Base-by-base conservation (phyloP, 164 flowering plant species). In the Sedum album region DNA sequence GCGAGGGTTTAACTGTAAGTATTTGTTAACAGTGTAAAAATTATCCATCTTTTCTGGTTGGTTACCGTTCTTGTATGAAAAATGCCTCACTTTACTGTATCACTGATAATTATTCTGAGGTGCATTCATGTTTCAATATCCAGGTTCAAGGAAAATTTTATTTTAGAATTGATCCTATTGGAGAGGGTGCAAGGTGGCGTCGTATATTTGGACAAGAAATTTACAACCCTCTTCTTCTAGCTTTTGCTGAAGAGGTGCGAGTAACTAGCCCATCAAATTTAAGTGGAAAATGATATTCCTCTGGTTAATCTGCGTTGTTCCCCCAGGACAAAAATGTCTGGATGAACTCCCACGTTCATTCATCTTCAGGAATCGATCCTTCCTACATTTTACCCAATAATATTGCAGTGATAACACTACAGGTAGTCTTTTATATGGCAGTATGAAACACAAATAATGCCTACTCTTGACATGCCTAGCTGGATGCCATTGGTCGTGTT, bases 101-200 rank as follows among this genome's bases (percentile, higher is more conserved):
- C 10, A 57, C 5, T 26, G 33, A 2, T 30, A 25, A 6, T 15
- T 57, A 26, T 57, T 28, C 61, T 25, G 61, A 25, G 17, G 6
- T 25, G 31, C 31, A 14, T 17, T 7, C 21, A 70, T 8, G 11
- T 55, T 61, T 9, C 31, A 25, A 35, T 71, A 71, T 74, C 60
- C 87, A 94, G 97, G 73, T 94, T 65, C 88, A 81, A 78, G 98
- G 98, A 65, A 94, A 83, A 73, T 81, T 77, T 70, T 91, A 87
- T 72, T 23, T 89, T 23, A 79, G 86, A 79, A 86, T 94, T 71
- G 93, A 89, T 77, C 91, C 85, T 28, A 42, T 74, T 6, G 97
- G 98, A 71, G 89, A 84, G 67, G 97, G 98, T 74, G 95, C 98
- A 21, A 88, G 80, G 75, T 94, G 98, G 98, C 95, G 96, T 15